Base-by-base conservation (phyloP, 768 basidiomycete species). In the Erythrobasidium yunnanense region DNA sequence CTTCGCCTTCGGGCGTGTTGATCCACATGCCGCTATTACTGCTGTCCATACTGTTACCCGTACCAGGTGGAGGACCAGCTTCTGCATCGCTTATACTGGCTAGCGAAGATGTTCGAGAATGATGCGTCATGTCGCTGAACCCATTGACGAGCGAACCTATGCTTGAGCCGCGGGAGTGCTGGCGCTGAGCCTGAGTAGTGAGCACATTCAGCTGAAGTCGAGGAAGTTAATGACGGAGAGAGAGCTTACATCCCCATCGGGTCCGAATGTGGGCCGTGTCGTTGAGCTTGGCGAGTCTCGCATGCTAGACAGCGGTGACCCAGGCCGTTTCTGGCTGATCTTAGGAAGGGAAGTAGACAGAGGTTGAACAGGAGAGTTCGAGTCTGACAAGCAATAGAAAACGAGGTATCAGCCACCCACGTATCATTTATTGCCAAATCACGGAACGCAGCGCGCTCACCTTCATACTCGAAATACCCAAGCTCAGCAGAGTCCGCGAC, bases 391-490 rank as follows among this genome's bases (percentile, higher is more conserved):
- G 23, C 25, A 46, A 29, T 30, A 35, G 25, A n/a, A 18, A 23
- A 49, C 20, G 35, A 23, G 29, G 56, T 23, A 4, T 17, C 13
- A 46, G 30, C 42, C 7, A 32, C 5, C 25, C 42, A 53, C 15
- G n/a, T n/a, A 33, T 63, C 8, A 34, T 22, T 33, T 20, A 18
- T 30, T 53, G 52, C 54, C 15, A 17, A 55, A 23, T n/a, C 23
- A 22, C 13, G 27, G 35, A 45, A 6, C 33, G 11, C 20, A n/a
- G 38, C 33, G 6, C 7, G 52, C 49, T 6, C 33, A 54, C 57
- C 60, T 7, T 47, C 38, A 52, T 65, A 68, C 22, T 68, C 67
- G 35, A 65, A 68, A 7, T 34, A n/a, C 17, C 67, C 67, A 3
- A 58, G 22, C 13, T 68, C 67, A 1, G 67, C 46, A 20, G 32